Evolutionary conservation across 2,329 filamentous ascomycete species (phyloP), one percentile per base, ranked within the genome.

Genomic region (Cladophialophora chaetospira): DNA sequence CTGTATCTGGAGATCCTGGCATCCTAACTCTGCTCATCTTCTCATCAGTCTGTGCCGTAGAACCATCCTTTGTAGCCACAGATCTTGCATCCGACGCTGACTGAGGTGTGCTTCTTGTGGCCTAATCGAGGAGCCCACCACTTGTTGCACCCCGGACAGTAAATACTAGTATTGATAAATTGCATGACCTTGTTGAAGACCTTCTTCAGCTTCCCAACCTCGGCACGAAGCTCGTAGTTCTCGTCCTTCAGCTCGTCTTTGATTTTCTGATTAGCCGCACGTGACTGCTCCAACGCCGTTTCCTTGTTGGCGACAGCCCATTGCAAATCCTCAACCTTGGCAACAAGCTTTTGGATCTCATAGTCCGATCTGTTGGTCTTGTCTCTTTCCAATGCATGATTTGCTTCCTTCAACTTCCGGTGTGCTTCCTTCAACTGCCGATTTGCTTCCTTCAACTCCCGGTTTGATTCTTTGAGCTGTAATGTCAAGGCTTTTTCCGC

Each of bases 181-280:
- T 13, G 15, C 29, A 38, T 46, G 17, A 54, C 46, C 3, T 11
- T n/a, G 4, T 49, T 13, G 13, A 54, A 53, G 19, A 29, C 45
- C 36, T 28, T 25, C 25, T 54, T 49, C 19, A 46, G 19, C 33
- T 50, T 25, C 10, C 9, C 17, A 9, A 28, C 25, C 25, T 45
- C n/a, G 4, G 19, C 25, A 3, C 15, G 26, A 31, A 54, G 35
- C n/a, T 21, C 19, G 28, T 45, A 17, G 3, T 48, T 53, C 28
- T 48, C 48, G 8, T 43, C 8, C 13, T 40, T 44, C 4, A 58
- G 45, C 6, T 36, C 50, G 10, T 45, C 36, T 25, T 50, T 58
- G 11, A 54, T 11, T 26, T 48, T 49, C 8, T 53, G 17, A n/a
- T 53, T 51, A 43, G 40, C 43, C 8, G 33, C n/a, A 19, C 46